These are phyloP conservation scores for Hyphopichia khmerensis DNA, from an alignment of 1,139 yeast species.

Conservation along the genomic window DNA sequence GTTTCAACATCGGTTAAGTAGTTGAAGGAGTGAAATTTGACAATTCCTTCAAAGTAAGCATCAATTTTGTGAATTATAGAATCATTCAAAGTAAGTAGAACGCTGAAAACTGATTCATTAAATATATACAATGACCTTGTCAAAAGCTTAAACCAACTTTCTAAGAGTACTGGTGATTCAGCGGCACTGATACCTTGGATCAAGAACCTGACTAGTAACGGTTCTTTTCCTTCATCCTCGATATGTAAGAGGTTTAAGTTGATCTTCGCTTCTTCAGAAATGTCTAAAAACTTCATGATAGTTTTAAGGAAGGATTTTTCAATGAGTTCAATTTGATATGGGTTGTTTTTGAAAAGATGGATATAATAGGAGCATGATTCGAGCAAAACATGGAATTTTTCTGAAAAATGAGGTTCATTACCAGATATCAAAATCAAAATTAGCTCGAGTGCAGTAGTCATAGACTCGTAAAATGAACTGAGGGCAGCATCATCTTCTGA, in stretches of 20 bases:
- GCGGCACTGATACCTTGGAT: conserved; percentile 38
- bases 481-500: conserved; percentile 16
- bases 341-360: conserved; percentile 7
- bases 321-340: conserved; percentile 27
- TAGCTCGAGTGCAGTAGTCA: conserved; percentile 37
- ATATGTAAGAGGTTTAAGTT: conserved; percentile 32
- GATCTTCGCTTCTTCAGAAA: conserved; percentile 30
- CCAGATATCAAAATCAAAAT: conserved; percentile 53
- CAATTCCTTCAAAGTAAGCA: conserved; percentile 26
- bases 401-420: conserved; percentile 50
- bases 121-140: conserved; percentile 46
- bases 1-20: conserved; percentile 37
- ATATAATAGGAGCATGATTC: conserved; percentile 25
- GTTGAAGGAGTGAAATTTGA: conserved; percentile 14
- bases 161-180: conserved; percentile 38
- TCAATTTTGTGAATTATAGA: conserved; percentile 50
- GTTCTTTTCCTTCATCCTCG: conserved; percentile 31
- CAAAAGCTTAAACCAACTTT: conserved; percentile 48
- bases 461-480: conserved; percentile 26
- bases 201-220: conserved; percentile 34
- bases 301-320: conserved; percentile 28
- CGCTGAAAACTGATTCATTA: conserved; percentile 51
- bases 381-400: conserved; percentile 31
- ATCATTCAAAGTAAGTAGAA: conserved; percentile 48
- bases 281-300: conserved; percentile 29